Base-by-base conservation (phyloP, 805 yeast species). In the Lachancea mirantina region DNA sequence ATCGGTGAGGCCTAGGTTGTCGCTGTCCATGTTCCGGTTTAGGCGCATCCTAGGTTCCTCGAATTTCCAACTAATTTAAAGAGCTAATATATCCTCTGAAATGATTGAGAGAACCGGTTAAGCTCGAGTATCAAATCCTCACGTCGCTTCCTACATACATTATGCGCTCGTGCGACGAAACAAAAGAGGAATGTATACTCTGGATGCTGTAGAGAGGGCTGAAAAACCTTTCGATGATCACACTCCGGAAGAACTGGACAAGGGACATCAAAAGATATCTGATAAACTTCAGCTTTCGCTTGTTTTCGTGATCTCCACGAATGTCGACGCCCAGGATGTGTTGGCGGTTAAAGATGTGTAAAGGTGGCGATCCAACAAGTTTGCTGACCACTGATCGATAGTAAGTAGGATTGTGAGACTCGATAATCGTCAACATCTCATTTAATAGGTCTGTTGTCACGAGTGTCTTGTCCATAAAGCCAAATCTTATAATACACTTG, bases 401-500 rank as follows among this genome's bases (percentile, higher is more conserved):
- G 14, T 23, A 23, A 8, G 7, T 14, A 6, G 26, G 26, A 14
- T 23, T n/a, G 6, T 23, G 13, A 7, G n/a, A n/a, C n/a, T n/a
- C 21, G 14, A 14, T 29, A 20, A 21, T 29, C 32, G 22, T 18
- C 10, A 19, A 21, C 27, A 8, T 14, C n/a, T 3, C 23, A 25
- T 19, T 29, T 26, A 14, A 29, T 29, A 24, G 26, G 14, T 13
- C n/a, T 14, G n/a, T n/a, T n/a, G n/a, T n/a, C n/a, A n/a, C n/a
- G n/a, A n/a, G n/a, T n/a, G n/a, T 44, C 13, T 43, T 45, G 26
- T 67, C 71, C 70, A 66, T 67, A 47, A 70, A 72, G 3, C 78
- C 78, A 37, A 62, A 70, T 16, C 72, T 55, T 5, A 71, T 42
- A 10, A 70, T 55, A 38, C 75, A 70, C 37, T 70, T 54, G 53